phyloP scores from a whole-genome alignment of 169 alveolate genomes.

The Theileria luwenshuni region DNA sequence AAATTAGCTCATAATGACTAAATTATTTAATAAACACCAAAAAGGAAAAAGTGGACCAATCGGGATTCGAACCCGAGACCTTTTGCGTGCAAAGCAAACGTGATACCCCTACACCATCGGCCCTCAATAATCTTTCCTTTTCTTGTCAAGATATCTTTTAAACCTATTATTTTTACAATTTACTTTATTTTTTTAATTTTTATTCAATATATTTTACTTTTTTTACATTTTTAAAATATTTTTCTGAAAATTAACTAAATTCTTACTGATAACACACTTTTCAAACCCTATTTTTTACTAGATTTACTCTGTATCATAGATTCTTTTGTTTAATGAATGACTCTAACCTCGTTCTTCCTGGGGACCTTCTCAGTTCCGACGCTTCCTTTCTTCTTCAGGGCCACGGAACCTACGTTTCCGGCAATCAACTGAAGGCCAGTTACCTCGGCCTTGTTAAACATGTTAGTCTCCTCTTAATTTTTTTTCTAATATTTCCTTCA shows the following conservation, averaged over 20 bases:
- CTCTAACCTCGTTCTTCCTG: constrained; percentile 46
- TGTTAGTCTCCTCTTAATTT: constrained; percentile 15
- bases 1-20: neutral
- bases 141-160: constrained; percentile 10
- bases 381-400: constrained; percentile 60
- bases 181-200: too few relatives aligned
- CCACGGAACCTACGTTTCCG: constrained; percentile 57
- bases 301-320: neutral
- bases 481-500: neutral
- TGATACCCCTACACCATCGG: constrained; percentile 90
- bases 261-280: neutral
- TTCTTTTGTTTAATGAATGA: constrained; percentile 14
- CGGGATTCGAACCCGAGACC: constrained; percentile 95
- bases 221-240: neutral
- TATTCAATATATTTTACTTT: too few relatives aligned
- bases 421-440: constrained; percentile 31
- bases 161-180: neutral
- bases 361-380: constrained; percentile 42
- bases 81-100: constrained; percentile 96
- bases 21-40: neutral
- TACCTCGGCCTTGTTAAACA: constrained; percentile 37
- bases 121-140: constrained; percentile 31
- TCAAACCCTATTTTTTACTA: neutral
- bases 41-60: constrained; percentile 58
- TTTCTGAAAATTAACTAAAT: neutral